Evolutionary conservation across 2,329 filamentous ascomycete species (phyloP), one percentile per base, ranked within the genome.

Genomic region (Cadophora gregata): DNA sequence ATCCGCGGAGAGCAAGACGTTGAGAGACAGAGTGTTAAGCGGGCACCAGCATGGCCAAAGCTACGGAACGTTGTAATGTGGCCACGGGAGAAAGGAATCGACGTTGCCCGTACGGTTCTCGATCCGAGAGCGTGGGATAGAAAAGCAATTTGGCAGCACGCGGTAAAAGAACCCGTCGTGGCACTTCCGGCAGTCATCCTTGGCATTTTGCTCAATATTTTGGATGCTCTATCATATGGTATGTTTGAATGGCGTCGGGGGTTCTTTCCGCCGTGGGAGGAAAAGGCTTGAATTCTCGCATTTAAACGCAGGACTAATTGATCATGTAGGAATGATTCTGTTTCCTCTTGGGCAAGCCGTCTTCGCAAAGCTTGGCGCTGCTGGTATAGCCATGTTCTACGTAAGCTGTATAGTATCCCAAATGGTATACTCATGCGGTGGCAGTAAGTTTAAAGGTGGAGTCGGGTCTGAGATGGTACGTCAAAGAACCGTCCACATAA

Each of bases 361-460:
- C 24, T 99, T 99, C 77, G 87, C 90, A 31, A 86, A 90, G 69
- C 87, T 98, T 7, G 96, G 95, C 1, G 90, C 95, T 0, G 95
- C 97, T 65, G 96, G 96, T 27, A 97, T 99, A 64, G 97, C 96
- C 0, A 97, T 99, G 80, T 99, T 98, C 81, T 99, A 98, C 78
- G 92, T 99, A 72, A 97, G 94, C 83, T 97, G 94, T 65, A 97
- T 99, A 70, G 86, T 98, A 48, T 92, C 96, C 0, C 96, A 99
- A 77, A 79, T 99, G 61, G 91, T 93, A 19, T 98, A 95, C 77
- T 97, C 95, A 0, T 85, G 85, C 24, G 89, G 89, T 3, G 91
- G 93, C 0, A 97, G 94, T 75, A 89, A 93, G 38, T 99, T 99
- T 81, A 90, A 87, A 71, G 95, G 96, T 19, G 93, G 93, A 3